phyloP scores from a whole-genome alignment of 805 yeast species.

The Wickerhamomyces silvicola region DNA sequence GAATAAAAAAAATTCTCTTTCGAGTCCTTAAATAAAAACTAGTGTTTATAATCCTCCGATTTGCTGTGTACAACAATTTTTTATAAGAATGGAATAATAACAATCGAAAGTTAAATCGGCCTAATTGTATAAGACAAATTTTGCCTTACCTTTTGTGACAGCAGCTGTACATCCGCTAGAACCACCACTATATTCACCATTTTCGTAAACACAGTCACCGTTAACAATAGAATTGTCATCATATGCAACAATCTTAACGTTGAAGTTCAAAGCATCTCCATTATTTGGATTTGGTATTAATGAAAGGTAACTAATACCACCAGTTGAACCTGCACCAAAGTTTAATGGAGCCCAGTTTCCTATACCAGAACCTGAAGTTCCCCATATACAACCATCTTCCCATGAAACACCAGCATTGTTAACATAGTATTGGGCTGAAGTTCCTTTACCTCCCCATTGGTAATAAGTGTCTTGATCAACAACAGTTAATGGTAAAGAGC shows the following conservation, averaged over 20 bases:
- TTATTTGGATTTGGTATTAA: constrained; percentile 95
- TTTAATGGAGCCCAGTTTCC: constrained; percentile 99
- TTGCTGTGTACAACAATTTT: too few relatives aligned
- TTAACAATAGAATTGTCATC: constrained; percentile 51
- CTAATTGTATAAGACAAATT: constrained; percentile 61
- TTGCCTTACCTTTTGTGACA: constrained; percentile 76
- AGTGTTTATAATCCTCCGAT: too few relatives aligned
- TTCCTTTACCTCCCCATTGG: constrained; percentile 71
- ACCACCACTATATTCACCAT: constrained; percentile 73
- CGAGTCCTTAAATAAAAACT: too few relatives aligned
- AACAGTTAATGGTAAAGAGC: constrained; percentile 60
- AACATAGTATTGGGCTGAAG: constrained; percentile 95
- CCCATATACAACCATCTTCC: constrained; percentile 95
- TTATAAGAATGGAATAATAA: too few relatives aligned
- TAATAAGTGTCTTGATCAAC: constrained; percentile 76
- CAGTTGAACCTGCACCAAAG: constrained; percentile 83
- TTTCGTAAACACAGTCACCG: constrained; percentile 76
- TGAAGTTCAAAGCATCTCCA: constrained; percentile 57
- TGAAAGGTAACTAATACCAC: constrained; percentile 68
- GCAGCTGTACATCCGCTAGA: constrained; percentile 91
- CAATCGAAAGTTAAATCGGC: background rate
- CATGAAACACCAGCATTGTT: constrained; percentile 90
- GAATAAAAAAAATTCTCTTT: too few relatives aligned
- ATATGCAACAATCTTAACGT: constrained; percentile 75
- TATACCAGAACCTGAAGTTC: constrained; percentile 64